Evolutionary conservation across 805 yeast genomes (phyloP), one percentile per base, ranked within the genome.

Genomic region (Candida vartiovaarae): DNA sequence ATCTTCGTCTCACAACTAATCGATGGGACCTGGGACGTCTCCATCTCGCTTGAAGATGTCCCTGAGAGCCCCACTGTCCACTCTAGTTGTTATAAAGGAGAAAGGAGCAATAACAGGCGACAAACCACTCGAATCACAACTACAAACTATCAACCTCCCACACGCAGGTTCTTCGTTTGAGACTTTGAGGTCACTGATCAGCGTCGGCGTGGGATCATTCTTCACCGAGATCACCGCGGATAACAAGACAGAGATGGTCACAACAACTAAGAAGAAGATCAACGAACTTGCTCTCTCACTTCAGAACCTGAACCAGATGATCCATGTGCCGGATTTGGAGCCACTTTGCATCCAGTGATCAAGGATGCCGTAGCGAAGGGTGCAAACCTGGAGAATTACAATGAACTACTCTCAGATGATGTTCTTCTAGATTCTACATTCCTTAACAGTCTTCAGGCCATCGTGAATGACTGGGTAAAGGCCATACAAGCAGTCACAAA

Each of bases 381-480:
- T 5, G 68, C 72, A 1, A 48, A 46, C 2, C 24, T 46, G 7
- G 52, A 50, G 10, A 57, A 54, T 42, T 50, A 54, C 44, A 43
- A 51, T 24, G 50, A 61, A 36, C 47, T 55, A 34, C 50, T 75
- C 3, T 60, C 72, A 0, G 65, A 66, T 1, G 61, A 60, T 0
- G 51, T 70, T 5, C 52, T 76, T 0, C 51, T 63, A 1, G 88
- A 85, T 51, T 61, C 84, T 0, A 53, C 60, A 0, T 72, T 82
- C 45, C 64, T 90, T 36, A 90, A 90, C 53, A 70, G 69, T 38
- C 62, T 88, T n/a, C 95, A 93, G 42, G 61, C 70, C 3, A 69
- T 71, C 2, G 95, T 81, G 8, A 85, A 85, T 53, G 66, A 67
- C 3, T 90, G 97, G 97, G 76, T 82, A 15, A 75, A 70, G 47